A percentile compares a stretch with the other conserved stretches of the same genome.
Conservation (phyloP, 2,329 filamentous ascomycete species). For the Colletotrichum caudatum region DNA sequence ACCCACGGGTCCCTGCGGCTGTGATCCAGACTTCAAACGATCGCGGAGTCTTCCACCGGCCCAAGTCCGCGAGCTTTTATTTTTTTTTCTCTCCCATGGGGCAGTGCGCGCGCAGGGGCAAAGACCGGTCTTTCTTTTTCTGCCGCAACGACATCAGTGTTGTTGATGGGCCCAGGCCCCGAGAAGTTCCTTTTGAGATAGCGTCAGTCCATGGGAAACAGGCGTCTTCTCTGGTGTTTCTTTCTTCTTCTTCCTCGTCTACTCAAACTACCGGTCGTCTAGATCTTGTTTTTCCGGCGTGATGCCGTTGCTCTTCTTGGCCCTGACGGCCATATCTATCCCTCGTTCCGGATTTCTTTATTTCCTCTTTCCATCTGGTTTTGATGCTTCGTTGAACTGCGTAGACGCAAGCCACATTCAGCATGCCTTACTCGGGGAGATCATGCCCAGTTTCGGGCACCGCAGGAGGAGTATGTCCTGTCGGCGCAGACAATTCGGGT, state of each 20-base stretch:
- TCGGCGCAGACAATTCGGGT: conserved; percentile 36
- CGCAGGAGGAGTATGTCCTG: conserved; percentile 45
- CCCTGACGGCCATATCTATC: conserved; percentile 30
- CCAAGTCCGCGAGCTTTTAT: conserved; percentile 10
- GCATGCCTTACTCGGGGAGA: conserved; percentile 46
- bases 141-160: conserved; percentile 3
- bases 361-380: background rate
- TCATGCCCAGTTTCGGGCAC: conserved; percentile 51
- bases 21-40: conserved; percentile 31
- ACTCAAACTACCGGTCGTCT: conserved; percentile 1
- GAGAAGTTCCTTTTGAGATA: conserved; percentile 20
- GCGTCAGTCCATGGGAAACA: background rate
- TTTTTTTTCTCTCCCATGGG: conserved; percentile 31
- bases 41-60: conserved; percentile 21
- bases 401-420: conserved; percentile 10
- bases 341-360: conserved; percentile 1
- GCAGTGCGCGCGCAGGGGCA: conserved; percentile 20
- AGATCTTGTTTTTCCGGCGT: background rate
- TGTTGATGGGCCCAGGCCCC: background rate
- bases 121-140: conserved; percentile 1
- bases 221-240: background rate
- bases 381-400: background rate
- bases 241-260: conserved; percentile 5
- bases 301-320: conserved; percentile 25
- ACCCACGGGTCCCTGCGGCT: conserved; percentile 22